Base-by-base conservation (phyloP, 2,329 filamentous ascomycete genomes). In the Septoria linicola region DNA sequence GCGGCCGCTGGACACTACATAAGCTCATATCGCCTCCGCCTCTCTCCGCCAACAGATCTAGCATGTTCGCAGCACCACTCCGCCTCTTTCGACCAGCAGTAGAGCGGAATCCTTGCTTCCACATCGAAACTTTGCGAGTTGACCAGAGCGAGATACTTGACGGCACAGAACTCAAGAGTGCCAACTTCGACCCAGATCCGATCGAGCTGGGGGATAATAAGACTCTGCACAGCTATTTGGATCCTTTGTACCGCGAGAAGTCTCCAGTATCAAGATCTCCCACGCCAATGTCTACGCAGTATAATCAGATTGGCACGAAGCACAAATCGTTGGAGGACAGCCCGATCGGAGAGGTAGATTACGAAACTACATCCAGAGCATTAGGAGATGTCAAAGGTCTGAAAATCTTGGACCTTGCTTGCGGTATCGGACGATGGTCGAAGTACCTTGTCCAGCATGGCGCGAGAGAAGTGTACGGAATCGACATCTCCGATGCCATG, bases 381-480 rank as follows among this genome's bases (percentile, higher is more conserved):
- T 40, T 49, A 16, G 35, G 39, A 32, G 20, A 55, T 32, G 43
- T 57, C 36, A 40, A 37, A 8, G 57, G 57, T 2, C 43, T 53
- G 4, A 49, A 37, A 14, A 51, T 50, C 13, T 46, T 59, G 16
- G 57, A 59, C 31, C 41, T 59, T 13, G 57, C 51, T 8, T 53
- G 54, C 32, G 57, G 57, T 4, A 45, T 53, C 7, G 49, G 57
- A 11, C 39, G 49, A 11, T 55, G 51, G 49, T 41, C 43, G 3
- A 30, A 41, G 16, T 42, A 40, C 10, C 34, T 57, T 10, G n/a
- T 57, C 3, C 30, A 49, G 5, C 41, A 57, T 34, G 54, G 51
- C n/a, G 57, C 57, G 2, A 27, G 45, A 2, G 21, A 49, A 8
- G 57, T 55, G 8, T 31, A 43, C 8, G 57, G 44, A 1, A 39